Conservation (phyloP, 139 green algal species). For the Zygnema cylindricum region DNA sequence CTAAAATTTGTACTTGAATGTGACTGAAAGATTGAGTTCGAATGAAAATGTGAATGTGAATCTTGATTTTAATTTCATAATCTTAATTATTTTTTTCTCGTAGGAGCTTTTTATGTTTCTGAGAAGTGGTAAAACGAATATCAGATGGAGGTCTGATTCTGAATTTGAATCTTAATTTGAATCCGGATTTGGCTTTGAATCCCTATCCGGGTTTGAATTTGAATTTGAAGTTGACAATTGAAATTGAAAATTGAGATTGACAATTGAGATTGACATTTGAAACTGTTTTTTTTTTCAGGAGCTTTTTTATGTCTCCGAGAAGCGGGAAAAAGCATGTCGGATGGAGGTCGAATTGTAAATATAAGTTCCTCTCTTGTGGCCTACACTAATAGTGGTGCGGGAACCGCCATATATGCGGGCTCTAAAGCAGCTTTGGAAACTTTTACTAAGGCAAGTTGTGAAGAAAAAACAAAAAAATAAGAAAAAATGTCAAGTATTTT, state of each 20-base stretch:
- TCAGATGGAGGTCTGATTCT: no score
- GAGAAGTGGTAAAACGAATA: no score
- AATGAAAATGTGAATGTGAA: no score
- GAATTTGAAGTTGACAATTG: background rate
- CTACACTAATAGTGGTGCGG: slow-evolving; percentile 30
- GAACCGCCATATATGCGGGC: slow-evolving; percentile 16
- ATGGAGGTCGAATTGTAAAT: slow-evolving; percentile 41
- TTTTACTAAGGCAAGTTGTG: slow-evolving; percentile 38
- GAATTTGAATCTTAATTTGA: no score
- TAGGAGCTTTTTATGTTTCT: no score
- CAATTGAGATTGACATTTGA: background rate
- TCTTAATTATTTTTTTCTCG: no score
- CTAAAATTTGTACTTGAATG: no score
- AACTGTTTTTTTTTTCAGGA: slow-evolving; percentile 17
- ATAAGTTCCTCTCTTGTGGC: slow-evolving; percentile 36
- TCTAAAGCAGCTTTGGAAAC: slow-evolving; percentile 37
- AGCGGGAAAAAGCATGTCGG: slow-evolving; percentile 6
- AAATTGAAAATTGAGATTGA: no score
- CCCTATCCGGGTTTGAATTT: background rate
- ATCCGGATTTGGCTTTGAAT: background rate
- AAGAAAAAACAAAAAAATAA: no score
- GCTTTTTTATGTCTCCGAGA: slow-evolving; percentile 26
- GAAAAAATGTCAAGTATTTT: no score
- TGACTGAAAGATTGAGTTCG: no score
- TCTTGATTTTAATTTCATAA: no score